These are phyloP conservation scores for Colletotrichum noveboracense DNA, from an alignment of 2,329 filamentous ascomycete species.

Conservation along the genomic window DNA sequence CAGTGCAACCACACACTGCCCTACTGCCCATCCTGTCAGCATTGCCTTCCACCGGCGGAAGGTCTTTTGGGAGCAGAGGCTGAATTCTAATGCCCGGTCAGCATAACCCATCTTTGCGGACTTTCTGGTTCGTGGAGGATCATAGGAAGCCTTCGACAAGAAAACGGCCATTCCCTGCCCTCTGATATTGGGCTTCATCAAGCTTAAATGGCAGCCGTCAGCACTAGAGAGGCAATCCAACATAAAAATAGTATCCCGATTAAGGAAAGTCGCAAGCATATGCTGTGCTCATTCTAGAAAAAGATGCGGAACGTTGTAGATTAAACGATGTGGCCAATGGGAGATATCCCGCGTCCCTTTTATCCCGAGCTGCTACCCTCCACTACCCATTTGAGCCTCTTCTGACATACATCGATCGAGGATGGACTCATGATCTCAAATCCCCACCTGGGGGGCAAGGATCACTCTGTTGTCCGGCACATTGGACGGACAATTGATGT, in stretches of 20 bases:
- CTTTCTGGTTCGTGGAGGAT: not conserved
- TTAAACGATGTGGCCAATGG: not conserved
- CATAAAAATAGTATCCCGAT: not conserved
- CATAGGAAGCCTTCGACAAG: not conserved
- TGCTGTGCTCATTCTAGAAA: not conserved
- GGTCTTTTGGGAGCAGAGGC: not conserved
- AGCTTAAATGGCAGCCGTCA: not conserved
- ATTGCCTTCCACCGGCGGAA: no score
- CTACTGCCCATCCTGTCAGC: not conserved
- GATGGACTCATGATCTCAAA: not conserved
- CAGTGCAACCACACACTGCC: not conserved
- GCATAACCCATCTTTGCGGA: not conserved
- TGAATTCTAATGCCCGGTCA: not conserved
- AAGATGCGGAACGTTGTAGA: not conserved
- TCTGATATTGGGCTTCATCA: not conserved
- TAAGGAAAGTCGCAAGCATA: not conserved
- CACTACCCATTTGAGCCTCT: not conserved
- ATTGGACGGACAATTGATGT: not conserved
- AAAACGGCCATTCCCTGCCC: no score
- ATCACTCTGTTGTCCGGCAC: not conserved
- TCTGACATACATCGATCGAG: slow-evolving; percentile 3
- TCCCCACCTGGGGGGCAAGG: not conserved
- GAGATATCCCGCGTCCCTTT: not conserved
- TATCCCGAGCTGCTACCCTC: not conserved
- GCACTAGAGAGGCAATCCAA: not conserved